Conservation (phyloP, 2,329 filamentous ascomycete species). For the Intubia oerlemansii region DNA sequence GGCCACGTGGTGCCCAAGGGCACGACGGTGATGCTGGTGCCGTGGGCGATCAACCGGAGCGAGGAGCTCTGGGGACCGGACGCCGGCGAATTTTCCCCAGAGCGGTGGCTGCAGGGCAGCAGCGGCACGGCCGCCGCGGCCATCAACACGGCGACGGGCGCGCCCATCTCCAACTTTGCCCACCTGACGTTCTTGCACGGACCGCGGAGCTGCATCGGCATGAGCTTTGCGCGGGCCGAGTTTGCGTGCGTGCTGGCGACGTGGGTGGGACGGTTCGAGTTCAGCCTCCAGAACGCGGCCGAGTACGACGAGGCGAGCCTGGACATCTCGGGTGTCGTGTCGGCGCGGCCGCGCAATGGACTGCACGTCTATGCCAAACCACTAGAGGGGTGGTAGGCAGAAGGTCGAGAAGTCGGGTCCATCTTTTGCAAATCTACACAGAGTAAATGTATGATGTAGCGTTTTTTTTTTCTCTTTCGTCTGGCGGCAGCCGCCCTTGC, state of each 20-base stretch:
- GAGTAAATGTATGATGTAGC: neutral
- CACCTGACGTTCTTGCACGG: constrained; percentile 74
- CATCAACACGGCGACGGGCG: constrained; percentile 19
- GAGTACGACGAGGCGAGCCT: constrained; percentile 46
- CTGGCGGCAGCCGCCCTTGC: no score
- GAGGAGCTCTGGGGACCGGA: constrained; percentile 54
- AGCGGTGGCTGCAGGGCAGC: constrained; percentile 41
- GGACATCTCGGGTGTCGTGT: constrained; percentile 47
- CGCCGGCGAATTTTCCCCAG: constrained; percentile 55
- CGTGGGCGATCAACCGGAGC: constrained; percentile 49
- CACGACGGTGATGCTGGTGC: constrained; percentile 43
- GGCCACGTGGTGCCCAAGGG: constrained; percentile 46
- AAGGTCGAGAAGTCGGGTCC: no score
- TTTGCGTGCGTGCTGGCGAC: constrained; percentile 65
- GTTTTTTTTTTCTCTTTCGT: neutral
- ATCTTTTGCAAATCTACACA: neutral
- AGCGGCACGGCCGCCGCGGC: constrained; percentile 13
- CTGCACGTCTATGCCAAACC: constrained; percentile 46
- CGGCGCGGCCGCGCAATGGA: constrained; percentile 50
- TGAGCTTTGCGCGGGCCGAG: constrained; percentile 61
- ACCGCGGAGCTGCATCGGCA: constrained; percentile 67
- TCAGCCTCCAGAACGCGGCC: constrained; percentile 31
- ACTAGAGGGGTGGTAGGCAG: constrained; percentile 40
- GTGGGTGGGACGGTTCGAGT: constrained; percentile 55
- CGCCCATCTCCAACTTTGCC: constrained; percentile 60